Base-by-base conservation (phyloP, 768 basidiomycete species). In the Boletus pseudo-olivaceus region DNA sequence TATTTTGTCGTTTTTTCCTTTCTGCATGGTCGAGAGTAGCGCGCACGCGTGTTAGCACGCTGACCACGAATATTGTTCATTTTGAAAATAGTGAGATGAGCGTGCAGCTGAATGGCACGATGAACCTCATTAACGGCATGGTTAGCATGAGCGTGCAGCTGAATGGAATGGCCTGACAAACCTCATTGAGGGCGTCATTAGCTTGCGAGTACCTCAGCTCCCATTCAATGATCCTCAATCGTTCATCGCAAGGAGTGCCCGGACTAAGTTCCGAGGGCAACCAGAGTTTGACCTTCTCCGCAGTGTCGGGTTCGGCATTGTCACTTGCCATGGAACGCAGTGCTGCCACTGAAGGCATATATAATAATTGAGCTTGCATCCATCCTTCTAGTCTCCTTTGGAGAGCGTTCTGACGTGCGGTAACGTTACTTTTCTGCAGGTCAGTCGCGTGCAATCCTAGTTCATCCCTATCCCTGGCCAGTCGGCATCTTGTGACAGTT, bases 321-420 rank as follows among this genome's bases (percentile, higher is more conserved):
- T n/a, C 10, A 23, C 7, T 48, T 1, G 4, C 26, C 2, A 2
- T 35, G 4, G 35, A 27, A 12, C 1, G n/a, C 9, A 55, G 43
- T 10, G 1, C n/a, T n/a, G n/a, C n/a, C n/a, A 55, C 54, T 0
- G 32, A 37, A 14, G 48, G 53, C 41, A 54, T 54, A 17, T 54
- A 54, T 1, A 54, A 12, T 5, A 54, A 6, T 5, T 55, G 49
- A 0, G 17, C 42, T 33, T 55, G 48, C 3, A 7, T 32, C 54
- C 48, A 50, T 26, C 12, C 10, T 3, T 51, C 54, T 1, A 55
- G 15, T 1, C 20, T 43, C 7, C 42, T 23, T 39, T 51, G 48
- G n/a, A 55, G 54, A 14, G 40, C 37, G 17, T 51, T 55, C 1
- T 6, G 30, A 5, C 12, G 9, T 14, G 35, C 19, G 2, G 37